Base-by-base conservation (phyloP, 768 basidiomycete genomes). In the Zangia roseola region DNA sequence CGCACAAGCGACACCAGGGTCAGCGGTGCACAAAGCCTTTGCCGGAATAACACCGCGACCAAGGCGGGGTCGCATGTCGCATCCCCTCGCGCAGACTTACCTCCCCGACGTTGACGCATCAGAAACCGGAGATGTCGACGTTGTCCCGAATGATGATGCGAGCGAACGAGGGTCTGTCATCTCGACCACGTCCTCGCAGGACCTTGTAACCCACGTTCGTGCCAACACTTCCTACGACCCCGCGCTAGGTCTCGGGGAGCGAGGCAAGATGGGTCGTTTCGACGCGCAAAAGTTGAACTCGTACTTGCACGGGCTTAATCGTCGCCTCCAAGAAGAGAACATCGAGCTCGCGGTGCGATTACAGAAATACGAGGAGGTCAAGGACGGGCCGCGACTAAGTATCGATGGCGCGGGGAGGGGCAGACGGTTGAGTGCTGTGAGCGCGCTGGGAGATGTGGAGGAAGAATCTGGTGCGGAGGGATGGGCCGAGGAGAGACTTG, bases 171-270 rank as follows among this genome's bases (percentile, higher is more conserved):
- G 75, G 0, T 92, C 91, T 2, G 83, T 87, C 65, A 73, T 89
- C 40, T 92, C 91, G 4, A 91, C 87, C 1, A 81, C 88, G 1
- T 92, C 91, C 1, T 93, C 93, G 20, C 88, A 94, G 55, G 92
- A 95, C 63, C 73, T 95, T 35, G 91, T 90, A 2, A 82, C 84
- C 6, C 84, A 90, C 61, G 68, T 73, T 41, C 81, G 89, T 9
- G 86, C 82, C 47, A 94, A 95, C 60, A 89, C 90, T 12, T 93
- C 91, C 8, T 91, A 94, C 53, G 93, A 94, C 59, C 88, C 88
- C 21, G 80, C 83, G 2, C 82, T 90, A 62, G 88, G 88, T 13
- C 81, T 86, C 40, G 86, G 82, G 9, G 76, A 78, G 6, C 79
- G 79, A 21, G 81, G 79, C 21, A 86, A 83, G 16, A 80, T 90